These are phyloP conservation scores for Myxozyma mucilagina DNA, from an alignment of 805 yeast species.

Conservation along the genomic window DNA sequence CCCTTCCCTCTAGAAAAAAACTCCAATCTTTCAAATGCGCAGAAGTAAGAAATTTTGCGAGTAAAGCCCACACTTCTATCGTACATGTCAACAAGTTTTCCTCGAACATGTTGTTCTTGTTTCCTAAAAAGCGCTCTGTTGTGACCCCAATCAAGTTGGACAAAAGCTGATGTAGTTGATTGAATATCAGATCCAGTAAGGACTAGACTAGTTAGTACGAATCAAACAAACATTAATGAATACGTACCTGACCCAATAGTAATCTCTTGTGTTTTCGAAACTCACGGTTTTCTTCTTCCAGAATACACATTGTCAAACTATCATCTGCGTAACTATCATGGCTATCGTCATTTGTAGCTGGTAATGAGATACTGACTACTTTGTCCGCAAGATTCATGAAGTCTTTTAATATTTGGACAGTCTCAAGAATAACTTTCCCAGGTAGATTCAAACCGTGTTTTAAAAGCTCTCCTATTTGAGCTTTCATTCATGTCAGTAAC, in stretches of 20 bases:
- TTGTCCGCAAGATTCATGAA: conserved; percentile 8
- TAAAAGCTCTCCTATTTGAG: conserved; percentile 15
- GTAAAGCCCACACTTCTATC: conserved; percentile 19
- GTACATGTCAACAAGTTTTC: neutral
- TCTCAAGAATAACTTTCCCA: conserved; percentile 13
- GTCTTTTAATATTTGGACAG: conserved; percentile 13
- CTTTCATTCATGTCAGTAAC: neutral
- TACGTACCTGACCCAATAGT: conserved; percentile 13
- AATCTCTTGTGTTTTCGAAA: conserved; percentile 2
- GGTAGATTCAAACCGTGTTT: conserved; percentile 14
- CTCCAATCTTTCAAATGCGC: conserved; percentile 20
- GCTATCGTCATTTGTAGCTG: neutral
- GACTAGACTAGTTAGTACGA: conserved; percentile 1
- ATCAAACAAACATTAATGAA: neutral
- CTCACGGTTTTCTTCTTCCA: conserved; percentile 14
- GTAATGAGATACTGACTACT: neutral
- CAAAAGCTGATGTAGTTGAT: conserved; percentile 16
- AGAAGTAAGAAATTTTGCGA: conserved; percentile 14
- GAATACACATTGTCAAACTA: conserved; percentile 12
- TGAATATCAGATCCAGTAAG: neutral
- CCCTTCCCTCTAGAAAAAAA: conserved; percentile 19
- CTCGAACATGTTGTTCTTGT: neutral
- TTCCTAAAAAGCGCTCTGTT: neutral
- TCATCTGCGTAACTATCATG: conserved; percentile 20
- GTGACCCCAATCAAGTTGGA: conserved; percentile 18